These are phyloP conservation scores for Rhododendron simsii DNA, from an alignment of 148 eudicot genomes.

Conservation along the genomic window DNA sequence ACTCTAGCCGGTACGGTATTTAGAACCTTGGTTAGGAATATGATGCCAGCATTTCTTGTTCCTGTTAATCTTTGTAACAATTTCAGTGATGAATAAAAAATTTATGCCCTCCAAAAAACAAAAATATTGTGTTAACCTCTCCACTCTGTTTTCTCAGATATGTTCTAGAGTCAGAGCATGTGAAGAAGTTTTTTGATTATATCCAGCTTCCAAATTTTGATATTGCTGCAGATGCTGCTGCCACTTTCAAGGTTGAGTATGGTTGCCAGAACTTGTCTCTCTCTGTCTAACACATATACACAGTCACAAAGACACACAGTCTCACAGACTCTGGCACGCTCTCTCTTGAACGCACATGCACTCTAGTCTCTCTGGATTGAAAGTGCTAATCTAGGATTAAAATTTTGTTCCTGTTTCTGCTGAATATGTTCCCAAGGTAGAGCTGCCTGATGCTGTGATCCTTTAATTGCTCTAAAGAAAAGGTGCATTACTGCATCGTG, in stretches of 20 bases:
- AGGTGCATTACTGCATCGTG: not conserved
- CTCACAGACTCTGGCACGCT: not conserved
- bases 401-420: not conserved
- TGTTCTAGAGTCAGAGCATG: slow-evolving; percentile 81
- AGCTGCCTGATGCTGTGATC: not conserved
- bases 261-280: not conserved
- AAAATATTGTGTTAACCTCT: not conserved
- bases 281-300: not conserved
- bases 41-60: no score
- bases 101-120: no score
- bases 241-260: slow-evolving; percentile 78
- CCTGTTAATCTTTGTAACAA: no score
- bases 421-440: not conserved
- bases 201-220: slow-evolving; percentile 97
- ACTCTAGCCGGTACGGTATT: no score
- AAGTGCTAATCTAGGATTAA: not conserved
- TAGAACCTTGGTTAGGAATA: no score
- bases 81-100: no score
- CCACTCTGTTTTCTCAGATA: slow-evolving; percentile 43
- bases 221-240: slow-evolving; percentile 97
- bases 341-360: not conserved
- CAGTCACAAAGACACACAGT: not conserved
- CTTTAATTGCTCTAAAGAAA: not conserved
- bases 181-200: slow-evolving; percentile 83
- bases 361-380: not conserved